Evolutionary conservation across 2,329 filamentous ascomycete genomes (phyloP).

Genomic region (Epichloe brachyelytri): DNA sequence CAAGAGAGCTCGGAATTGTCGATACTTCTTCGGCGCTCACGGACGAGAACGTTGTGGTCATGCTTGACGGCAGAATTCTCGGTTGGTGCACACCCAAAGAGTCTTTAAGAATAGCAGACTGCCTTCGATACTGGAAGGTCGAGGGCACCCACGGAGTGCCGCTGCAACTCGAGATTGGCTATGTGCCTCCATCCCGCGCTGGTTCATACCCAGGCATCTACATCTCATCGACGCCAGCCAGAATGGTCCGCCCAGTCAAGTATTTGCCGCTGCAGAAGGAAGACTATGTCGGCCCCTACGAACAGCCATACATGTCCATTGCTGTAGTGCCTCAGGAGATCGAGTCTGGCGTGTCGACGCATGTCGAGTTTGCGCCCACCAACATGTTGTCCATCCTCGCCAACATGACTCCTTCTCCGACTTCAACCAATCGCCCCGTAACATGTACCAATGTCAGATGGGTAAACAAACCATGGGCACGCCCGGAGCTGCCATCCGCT

Average conservation of each 20-base stretch:
- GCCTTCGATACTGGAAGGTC: slow-evolving; percentile 90
- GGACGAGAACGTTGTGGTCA: slow-evolving; percentile 74
- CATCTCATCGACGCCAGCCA: slow-evolving; percentile 73
- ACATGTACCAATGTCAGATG: slow-evolving; percentile 99
- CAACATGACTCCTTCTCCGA: slow-evolving; percentile 98
- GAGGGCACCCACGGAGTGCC: slow-evolving; percentile 72
- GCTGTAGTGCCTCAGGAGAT: slow-evolving; percentile 83
- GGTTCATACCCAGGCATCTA: slow-evolving; percentile 96
- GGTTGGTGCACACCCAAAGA: slow-evolving; percentile 84
- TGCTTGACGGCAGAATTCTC: slow-evolving; percentile 79
- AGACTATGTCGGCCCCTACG: slow-evolving; percentile 83
- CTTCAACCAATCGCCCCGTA: slow-evolving; percentile 95
- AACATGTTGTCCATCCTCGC: slow-evolving; percentile 96
- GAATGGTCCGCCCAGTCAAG: slow-evolving; percentile 86
- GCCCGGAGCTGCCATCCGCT: slow-evolving; percentile 68
- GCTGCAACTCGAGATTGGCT: slow-evolving; percentile 77
- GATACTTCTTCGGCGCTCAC: slow-evolving; percentile 64
- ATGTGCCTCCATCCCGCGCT: slow-evolving; percentile 73
- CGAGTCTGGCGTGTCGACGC: slow-evolving; percentile 75
- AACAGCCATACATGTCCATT: slow-evolving; percentile 98
- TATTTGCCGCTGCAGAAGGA: slow-evolving; percentile 77
- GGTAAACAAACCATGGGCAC: slow-evolving; percentile 99
- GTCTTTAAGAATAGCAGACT: slow-evolving; percentile 70
- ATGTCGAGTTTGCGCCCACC: slow-evolving; percentile 88
- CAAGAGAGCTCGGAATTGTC: slow-evolving; percentile 68